Conservation (phyloP, 2,329 filamentous ascomycete genomes). For the Alternaria atra region DNA sequence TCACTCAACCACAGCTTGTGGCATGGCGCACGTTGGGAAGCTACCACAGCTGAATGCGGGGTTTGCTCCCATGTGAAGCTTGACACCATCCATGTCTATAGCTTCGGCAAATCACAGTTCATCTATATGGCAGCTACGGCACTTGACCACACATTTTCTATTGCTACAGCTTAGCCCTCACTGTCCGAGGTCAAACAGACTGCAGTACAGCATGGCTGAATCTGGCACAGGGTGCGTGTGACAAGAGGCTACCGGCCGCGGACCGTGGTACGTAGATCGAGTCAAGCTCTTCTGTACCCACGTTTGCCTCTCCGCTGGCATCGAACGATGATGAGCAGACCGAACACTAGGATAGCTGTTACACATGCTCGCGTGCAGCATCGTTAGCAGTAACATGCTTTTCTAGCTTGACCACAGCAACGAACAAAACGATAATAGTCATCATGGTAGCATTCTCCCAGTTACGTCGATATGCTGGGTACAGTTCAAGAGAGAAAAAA, state of each 20-base stretch:
- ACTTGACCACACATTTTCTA: conserved; percentile 16
- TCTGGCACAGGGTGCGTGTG: conserved; percentile 13
- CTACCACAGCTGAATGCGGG: conserved; percentile 30
- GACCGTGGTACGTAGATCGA: conserved; percentile 15
- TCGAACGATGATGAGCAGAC: not conserved
- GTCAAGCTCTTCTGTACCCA: not conserved
- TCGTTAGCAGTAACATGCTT: not conserved
- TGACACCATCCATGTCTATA: conserved; percentile 19
- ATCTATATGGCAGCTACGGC: conserved; percentile 19
- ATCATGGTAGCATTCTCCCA: not conserved
- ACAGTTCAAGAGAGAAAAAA: not conserved
- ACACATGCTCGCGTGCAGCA: not conserved
- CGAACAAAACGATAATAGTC: not conserved
- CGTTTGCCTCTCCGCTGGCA: conserved; percentile 2
- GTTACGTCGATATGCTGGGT: not conserved
- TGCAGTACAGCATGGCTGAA: not conserved
- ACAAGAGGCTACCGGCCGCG: conserved; percentile 34
- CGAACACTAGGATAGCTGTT: not conserved
- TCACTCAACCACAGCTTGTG: conserved; percentile 4
- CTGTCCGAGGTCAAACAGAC: conserved; percentile 3
- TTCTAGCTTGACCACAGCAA: not conserved
- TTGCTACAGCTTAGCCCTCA: conserved; percentile 2
- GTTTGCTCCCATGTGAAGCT: conserved; percentile 40
- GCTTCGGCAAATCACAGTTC: conserved; percentile 33
- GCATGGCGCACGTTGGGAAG: conserved; percentile 5